phyloP scores from a whole-genome alignment of 108 stramenopile genomes.

The Licmophora abbreviata region DNA sequence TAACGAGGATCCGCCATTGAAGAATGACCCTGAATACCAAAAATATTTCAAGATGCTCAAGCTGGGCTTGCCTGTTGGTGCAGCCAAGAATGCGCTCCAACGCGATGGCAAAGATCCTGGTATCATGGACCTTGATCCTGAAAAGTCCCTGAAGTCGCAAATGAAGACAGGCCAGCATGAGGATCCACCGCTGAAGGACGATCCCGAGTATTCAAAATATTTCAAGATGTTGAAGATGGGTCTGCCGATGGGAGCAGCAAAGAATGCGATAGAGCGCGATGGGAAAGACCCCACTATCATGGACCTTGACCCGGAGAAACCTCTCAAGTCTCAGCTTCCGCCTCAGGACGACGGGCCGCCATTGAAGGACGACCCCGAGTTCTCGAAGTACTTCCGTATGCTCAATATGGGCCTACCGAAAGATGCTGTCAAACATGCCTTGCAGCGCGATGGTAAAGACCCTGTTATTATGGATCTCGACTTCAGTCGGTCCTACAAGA shows the following conservation, averaged over 20 bases:
- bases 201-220: conserved; percentile 62
- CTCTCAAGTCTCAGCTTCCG: conserved; percentile 29
- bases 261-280: conserved; percentile 56
- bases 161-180: conserved; percentile 13
- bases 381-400: conserved; percentile 67
- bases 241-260: conserved; percentile 55
- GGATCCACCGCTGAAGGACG: conserved; percentile 53
- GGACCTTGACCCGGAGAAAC: conserved; percentile 61
- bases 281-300: conserved; percentile 65
- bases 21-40: conserved; percentile 64
- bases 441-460: conserved; percentile 53
- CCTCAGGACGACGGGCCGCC: conserved; percentile 33
- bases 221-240: conserved; percentile 72
- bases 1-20: conserved; percentile 47
- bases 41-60: conserved; percentile 79
- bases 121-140: conserved; percentile 69
- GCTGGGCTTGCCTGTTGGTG: conserved; percentile 53
- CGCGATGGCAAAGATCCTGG: conserved; percentile 60
- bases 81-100: conserved; percentile 57
- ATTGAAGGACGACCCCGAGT: conserved; percentile 60
- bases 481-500: conserved; percentile 12
- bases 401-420: conserved; percentile 41
- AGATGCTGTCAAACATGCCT: conserved; percentile 57
- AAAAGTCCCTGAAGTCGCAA: conserved; percentile 46
- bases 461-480: conserved; percentile 51